Percentiles rank a stretch among this genome's conserved stretches.
phyloP scores from a whole-genome alignment of 345 rosid species.

The Dovyalis caffra region DNA sequence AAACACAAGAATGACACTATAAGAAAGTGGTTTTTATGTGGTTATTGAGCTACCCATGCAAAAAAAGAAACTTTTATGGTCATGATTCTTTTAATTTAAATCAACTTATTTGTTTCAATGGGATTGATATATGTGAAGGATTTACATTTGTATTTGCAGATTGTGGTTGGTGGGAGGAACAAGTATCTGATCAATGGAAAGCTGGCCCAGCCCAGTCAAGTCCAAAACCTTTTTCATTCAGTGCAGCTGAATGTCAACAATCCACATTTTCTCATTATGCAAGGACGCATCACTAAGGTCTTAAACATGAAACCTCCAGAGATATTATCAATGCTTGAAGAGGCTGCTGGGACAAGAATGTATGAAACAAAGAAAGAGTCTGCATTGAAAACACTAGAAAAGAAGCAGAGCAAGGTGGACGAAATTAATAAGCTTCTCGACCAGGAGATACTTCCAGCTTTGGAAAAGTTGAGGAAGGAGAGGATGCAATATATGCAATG shows the following conservation, averaged over 20 bases:
- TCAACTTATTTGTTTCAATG: not conserved
- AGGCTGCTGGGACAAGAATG: conserved; percentile 99
- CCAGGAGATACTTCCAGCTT: conserved; percentile 84
- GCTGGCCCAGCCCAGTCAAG: conserved; percentile 79
- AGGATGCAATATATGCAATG: conserved; percentile 91
- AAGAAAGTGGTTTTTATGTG: not conserved
- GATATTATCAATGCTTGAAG: conserved; percentile 96
- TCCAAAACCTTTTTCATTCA: conserved; percentile 93
- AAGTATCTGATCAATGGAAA: conserved; percentile 76
- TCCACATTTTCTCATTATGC: conserved; percentile 99
- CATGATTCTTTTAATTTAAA: not conserved
- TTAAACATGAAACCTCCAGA: conserved; percentile 98
- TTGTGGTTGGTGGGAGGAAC: conserved; percentile 88
- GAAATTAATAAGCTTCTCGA: conserved; percentile 94
- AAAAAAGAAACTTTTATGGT: not conserved
- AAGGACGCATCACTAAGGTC: conserved; percentile 98
- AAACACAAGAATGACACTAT: not conserved
- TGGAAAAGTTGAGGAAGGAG: conserved; percentile 91
- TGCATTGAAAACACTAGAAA: conserved; percentile 88
- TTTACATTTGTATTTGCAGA: conserved; percentile 42
- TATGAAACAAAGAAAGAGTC: conserved; percentile 93
- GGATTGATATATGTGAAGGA: not conserved
- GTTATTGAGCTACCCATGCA: not conserved
- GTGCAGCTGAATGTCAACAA: conserved; percentile 97
- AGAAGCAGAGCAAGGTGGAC: conserved; percentile 92